Evolutionary conservation across 371 early-diverging fungal species (phyloP).

Genomic region (Mucor lusitanicus): DNA sequence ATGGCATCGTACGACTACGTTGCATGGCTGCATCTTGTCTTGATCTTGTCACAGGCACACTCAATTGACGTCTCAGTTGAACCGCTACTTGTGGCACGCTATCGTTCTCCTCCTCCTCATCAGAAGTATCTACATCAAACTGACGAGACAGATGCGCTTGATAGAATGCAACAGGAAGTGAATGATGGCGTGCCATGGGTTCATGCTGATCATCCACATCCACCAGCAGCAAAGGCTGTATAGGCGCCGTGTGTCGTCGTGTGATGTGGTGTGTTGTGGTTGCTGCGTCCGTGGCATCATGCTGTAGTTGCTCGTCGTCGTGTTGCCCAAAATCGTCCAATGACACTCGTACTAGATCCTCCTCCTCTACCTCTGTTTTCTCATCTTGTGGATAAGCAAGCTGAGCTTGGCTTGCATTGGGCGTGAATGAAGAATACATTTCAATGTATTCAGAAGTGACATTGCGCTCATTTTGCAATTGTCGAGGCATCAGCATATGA

Average conservation of each 20-base stretch:
- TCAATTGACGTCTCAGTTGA: constrained; percentile 3
- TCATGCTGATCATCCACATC: neutral
- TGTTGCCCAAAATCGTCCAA: neutral
- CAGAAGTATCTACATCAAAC: neutral
- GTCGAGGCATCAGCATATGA: constrained; percentile 1
- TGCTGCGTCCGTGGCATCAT: neutral
- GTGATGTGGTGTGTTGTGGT: neutral
- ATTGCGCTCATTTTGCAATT: constrained; percentile 8
- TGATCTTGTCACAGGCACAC: neutral
- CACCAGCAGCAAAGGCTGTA: neutral
- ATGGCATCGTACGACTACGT: neutral
- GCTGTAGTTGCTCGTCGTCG: neutral
- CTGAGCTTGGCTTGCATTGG: constrained; percentile 11
- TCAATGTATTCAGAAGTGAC: constrained; percentile 29
- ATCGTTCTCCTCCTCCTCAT: neutral
- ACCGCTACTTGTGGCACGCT: neutral
- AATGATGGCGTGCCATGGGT: neutral
- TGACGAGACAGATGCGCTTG: neutral
- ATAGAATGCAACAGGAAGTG: neutral
- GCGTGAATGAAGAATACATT: constrained; percentile 25
- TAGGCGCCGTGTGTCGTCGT: neutral
- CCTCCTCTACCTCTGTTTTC: constrained; percentile 1
- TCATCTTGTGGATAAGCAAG: neutral
- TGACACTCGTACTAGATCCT: no score
- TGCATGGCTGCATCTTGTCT: neutral